Base-by-base conservation (phyloP, 768 basidiomycete genomes). In the Termitomyces sp. region DNA sequence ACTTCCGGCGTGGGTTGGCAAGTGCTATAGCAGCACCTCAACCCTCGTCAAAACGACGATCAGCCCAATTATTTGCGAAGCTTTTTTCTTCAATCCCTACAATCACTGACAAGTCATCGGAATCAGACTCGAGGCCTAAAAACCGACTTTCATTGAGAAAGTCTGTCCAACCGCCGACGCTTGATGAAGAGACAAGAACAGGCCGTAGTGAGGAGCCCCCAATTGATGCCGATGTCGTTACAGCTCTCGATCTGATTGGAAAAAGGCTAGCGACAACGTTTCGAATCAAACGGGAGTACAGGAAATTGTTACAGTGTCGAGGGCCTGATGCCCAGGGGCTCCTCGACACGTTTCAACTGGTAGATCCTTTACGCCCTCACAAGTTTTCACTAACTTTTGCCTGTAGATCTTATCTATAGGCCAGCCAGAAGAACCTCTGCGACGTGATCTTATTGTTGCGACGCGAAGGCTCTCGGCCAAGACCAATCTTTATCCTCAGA, bases 371-470 rank as follows among this genome's bases (percentile, higher is more conserved):
- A 24, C 13, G 3, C 11, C 38, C 11, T 35, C n/a, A 33, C 20
- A 52, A 16, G 33, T 52, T 6, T 16, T 52, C 7, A 16, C 16
- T 42, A 5, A 18, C 18, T 20, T 20, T 9, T 36, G 9, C 39
- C 22, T 50, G 49, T 24, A 50, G 15, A 35, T 49, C 20, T n/a
- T 48, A 20, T 48, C 11, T 32, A n/a, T 20, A 24, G 20, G 54
- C 35, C 3, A 32, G 55, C 46, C 12, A 11, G 6, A 49, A 54
- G 38, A 38, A 38, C 38, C 5, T 24, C 20, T 61, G 13, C 44
- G 60, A 7, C 60, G 53, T 16, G 55, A 61, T 28, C 60, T 61
- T 22, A 55, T 64, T 7, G 55, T 64, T 32, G 63, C 59, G 2
- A 64, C 54, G 15, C 49, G 57, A 39, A 64, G 51, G 40, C 59